Conservation (phyloP, 805 yeast species). For the Candida nemodendra region DNA sequence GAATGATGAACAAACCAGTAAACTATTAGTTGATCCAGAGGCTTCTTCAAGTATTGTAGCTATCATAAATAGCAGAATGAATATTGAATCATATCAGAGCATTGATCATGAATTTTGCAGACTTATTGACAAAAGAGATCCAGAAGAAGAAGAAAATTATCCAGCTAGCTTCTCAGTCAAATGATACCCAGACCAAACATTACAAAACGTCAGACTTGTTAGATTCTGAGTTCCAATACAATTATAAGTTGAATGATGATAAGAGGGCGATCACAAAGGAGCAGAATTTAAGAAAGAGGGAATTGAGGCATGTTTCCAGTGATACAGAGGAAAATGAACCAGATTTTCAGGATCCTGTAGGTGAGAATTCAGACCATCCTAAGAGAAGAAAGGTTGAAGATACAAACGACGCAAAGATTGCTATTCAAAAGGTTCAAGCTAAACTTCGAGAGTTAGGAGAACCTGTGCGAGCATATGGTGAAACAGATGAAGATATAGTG, state of each 20-base stretch:
- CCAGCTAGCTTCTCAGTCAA: conserved; percentile 3
- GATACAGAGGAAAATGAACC: conserved; percentile 1
- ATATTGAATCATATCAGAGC: no score
- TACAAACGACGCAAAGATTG: not conserved
- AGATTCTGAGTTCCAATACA: conserved; percentile 9
- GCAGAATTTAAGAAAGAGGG: conserved; percentile 5
- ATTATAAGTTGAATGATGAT: conserved; percentile 5
- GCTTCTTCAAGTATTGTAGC: no score
- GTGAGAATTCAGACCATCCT: not conserved
- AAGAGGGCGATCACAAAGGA: conserved; percentile 3
- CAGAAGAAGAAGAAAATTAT: conserved; percentile 39
- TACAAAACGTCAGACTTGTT: conserved; percentile 13
- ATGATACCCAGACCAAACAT: conserved; percentile 4
- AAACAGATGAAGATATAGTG: conserved; percentile 14
- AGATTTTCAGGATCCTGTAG: not conserved
- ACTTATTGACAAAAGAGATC: conserved; percentile 46
- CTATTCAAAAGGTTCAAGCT: conserved; percentile 6
- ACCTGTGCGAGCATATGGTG: conserved; percentile 21
- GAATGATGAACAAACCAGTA: no score
- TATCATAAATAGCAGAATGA: no score
- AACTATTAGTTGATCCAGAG: no score
- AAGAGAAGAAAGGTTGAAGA: conserved; percentile 2
- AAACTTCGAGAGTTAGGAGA: conserved; percentile 10
- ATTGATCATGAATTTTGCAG: conserved; percentile 52
- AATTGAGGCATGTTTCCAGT: not conserved